A percentile compares a stretch with the other conserved stretches of the same genome.
Evolutionary conservation across 2,329 filamentous ascomycete genomes (phyloP).

Genomic region (Trichoderma arundinaceum): DNA sequence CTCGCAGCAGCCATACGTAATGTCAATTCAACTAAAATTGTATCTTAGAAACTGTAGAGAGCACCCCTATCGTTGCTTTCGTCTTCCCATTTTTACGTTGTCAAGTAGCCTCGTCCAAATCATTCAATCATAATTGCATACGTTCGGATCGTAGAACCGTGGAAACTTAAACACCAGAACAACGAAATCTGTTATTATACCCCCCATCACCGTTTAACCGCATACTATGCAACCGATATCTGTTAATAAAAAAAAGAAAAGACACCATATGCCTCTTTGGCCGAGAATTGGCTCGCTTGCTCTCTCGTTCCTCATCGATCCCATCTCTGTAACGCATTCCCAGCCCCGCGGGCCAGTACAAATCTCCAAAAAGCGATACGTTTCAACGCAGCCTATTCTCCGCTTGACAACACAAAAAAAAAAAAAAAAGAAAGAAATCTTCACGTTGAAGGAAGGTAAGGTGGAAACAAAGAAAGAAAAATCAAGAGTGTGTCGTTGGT

Average conservation of each 20-base stretch:
- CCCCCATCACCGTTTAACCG: constrained; percentile 19
- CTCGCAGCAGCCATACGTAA: no score
- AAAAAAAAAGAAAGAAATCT: constrained; percentile 14
- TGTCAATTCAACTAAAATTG: background rate
- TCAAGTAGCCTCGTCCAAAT: background rate
- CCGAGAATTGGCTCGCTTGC: constrained; percentile 8
- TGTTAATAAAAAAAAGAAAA: constrained; percentile 19
- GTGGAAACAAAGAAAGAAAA: constrained; percentile 27
- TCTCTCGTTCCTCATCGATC: constrained; percentile 10
- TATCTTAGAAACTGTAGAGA: background rate
- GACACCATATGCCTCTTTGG: constrained; percentile 13
- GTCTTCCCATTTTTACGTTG: background rate
- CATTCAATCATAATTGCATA: constrained; percentile 16
- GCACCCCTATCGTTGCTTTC: background rate
- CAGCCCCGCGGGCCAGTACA: background rate
- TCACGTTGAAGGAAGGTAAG: constrained; percentile 28
- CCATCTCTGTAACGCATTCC: background rate
- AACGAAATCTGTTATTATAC: constrained; percentile 26
- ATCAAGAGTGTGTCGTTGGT: constrained; percentile 24
- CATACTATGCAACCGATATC: constrained; percentile 32
- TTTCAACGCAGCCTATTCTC: background rate
- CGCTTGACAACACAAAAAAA: background rate
- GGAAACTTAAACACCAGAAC: background rate
- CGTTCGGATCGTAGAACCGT: background rate
- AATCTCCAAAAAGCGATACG: constrained; percentile 24